Base-by-base conservation (phyloP, 1,284 basidiomycete species). In the Kwoniella shivajii region DNA sequence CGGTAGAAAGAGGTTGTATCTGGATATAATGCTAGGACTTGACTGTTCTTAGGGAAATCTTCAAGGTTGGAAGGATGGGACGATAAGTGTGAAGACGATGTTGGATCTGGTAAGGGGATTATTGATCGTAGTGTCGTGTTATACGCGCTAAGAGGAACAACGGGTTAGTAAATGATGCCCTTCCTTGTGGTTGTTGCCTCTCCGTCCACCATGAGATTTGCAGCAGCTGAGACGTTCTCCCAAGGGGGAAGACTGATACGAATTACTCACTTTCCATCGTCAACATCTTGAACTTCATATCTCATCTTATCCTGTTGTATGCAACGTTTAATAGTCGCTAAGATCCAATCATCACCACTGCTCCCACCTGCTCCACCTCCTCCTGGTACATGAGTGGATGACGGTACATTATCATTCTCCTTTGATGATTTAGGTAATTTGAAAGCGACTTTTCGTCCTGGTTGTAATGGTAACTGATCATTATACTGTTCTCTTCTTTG, bases 1-100 rank as follows among this genome's bases (percentile, higher is more conserved):
- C 70, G 68, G 65, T 82, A 82, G 63, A 82, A 81, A 0, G 73
- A 72, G 0, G 81, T 82, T 7, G 81, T 82, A 37, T 81, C 81
- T 6, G 81, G 81, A 52, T 82, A 82, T 24, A 81, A 65, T 0
- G 77, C 81, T 45, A 82, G 71, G 36, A 82, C 80, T 31, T 64
- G 57, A 1, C 76, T 72, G 1, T 75, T 74, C 11, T 64, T 52
- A 0, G 79, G 71, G 51, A 72, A 78, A 39, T 76, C 73, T 29
- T 75, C 69, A 38, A 75, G 67, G 18, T 72, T 71, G 38, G 63
- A 58, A 0, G 80, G 80, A 56, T 80, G 78, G 0, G 75, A 73
- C 0, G 71, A 65, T 4, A 69, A 62, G 24, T 62, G 49, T n/a
- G 71, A 50, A 10, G 75, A 64, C 3, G 74, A 67, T 4, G 54